A percentile compares a stretch with the other conserved stretches of the same genome.
Conservation (phyloP, 495 filamentous ascomycete genomes). For the Pyrenula aspistea region DNA sequence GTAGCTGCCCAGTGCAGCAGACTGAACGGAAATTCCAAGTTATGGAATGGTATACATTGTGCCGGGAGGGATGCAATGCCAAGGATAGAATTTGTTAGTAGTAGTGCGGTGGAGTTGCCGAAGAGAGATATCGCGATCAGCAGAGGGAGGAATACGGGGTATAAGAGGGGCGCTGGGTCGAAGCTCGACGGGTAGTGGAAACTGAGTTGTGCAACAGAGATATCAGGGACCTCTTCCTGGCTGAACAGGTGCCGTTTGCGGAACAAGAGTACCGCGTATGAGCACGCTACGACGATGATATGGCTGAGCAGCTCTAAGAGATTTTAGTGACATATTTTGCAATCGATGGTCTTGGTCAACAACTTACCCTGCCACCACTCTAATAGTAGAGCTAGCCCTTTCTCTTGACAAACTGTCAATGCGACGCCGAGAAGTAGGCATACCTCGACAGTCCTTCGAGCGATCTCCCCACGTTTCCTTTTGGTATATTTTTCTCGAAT, state of each 20-base stretch:
- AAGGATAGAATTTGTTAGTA: slow-evolving; percentile 73
- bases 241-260: slow-evolving; percentile 6
- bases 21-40: slow-evolving; percentile 41
- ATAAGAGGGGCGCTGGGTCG: slow-evolving; percentile 84
- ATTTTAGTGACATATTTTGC: background rate
- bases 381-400: background rate
- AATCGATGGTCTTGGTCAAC: background rate
- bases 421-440: background rate
- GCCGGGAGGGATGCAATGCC: slow-evolving; percentile 67
- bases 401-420: background rate
- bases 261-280: slow-evolving; percentile 39
- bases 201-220: slow-evolving; percentile 9
- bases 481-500: slow-evolving; percentile 18
- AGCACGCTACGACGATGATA: slow-evolving; percentile 21
- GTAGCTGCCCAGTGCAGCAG: slow-evolving; percentile 63
- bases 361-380: background rate
- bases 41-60: slow-evolving; percentile 52
- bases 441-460: background rate
- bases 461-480: slow-evolving; percentile 27
- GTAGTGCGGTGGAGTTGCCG: slow-evolving; percentile 33
- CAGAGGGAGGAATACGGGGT: slow-evolving; percentile 66
- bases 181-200: slow-evolving; percentile 59
- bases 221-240: slow-evolving; percentile 14
- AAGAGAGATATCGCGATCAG: slow-evolving; percentile 69
- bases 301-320: slow-evolving; percentile 36